Evolutionary conservation across 108 stramenopile species (phyloP).

Genomic region (Tribonema minus): DNA sequence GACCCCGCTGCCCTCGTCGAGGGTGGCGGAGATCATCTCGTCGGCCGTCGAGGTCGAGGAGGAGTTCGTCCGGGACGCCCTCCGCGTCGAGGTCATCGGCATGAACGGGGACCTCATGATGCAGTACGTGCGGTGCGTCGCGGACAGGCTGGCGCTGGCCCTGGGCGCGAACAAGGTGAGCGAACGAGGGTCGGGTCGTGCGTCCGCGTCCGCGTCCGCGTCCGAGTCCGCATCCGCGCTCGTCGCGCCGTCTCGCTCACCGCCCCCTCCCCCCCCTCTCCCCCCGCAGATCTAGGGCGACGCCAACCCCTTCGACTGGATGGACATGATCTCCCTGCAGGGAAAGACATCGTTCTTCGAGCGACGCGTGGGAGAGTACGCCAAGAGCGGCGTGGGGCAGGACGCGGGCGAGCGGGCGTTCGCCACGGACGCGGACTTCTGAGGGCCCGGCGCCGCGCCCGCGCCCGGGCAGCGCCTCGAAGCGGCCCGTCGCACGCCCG

Average conservation of each 20-base stretch:
- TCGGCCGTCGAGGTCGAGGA: constrained; percentile 97
- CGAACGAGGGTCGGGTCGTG: too few relatives aligned
- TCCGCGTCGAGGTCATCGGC: constrained; percentile 98
- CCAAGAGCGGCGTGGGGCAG: constrained; percentile 91
- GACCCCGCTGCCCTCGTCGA: constrained; percentile 65
- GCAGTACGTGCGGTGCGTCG: constrained; percentile 98
- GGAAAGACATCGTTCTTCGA: constrained; percentile 99
- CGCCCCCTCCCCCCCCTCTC: too few relatives aligned
- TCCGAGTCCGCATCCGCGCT: too few relatives aligned
- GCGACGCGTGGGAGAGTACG: constrained; percentile 92
- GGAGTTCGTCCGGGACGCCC: constrained; percentile 92
- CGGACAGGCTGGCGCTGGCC: constrained; percentile 87
- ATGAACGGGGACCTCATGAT: constrained; percentile 98
- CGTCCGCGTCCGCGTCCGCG: too few relatives aligned
- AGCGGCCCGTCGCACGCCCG: too few relatives aligned
- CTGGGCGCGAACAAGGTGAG: constrained; percentile 77
- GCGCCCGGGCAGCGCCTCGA: too few relatives aligned
- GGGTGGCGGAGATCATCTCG: constrained; percentile 75
- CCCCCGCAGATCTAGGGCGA: constrained; percentile 76
- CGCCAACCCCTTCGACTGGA: constrained; percentile 96
- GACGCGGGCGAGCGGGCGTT: constrained; percentile 73
- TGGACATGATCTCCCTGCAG: constrained; percentile 98
- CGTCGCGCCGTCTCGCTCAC: too few relatives aligned
- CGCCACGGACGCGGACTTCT: constrained; percentile 82
- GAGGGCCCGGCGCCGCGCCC: too few relatives aligned